Evolutionary conservation across 495 filamentous ascomycete species (phyloP).

Genomic region (Mytilinidion resinicola): DNA sequence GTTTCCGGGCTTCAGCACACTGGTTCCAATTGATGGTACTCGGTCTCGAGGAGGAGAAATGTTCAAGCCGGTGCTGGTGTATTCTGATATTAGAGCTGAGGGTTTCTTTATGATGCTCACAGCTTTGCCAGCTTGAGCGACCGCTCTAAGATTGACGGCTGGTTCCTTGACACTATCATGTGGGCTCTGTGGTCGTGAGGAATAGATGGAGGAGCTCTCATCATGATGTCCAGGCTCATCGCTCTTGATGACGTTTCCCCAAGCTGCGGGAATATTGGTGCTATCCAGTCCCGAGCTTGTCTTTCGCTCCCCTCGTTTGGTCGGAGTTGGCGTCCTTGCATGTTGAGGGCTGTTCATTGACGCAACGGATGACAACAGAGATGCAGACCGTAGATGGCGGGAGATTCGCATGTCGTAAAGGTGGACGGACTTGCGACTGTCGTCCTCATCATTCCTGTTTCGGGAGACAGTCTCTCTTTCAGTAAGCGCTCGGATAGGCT

Average conservation of each 20-base stretch:
- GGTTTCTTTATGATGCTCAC: not conserved
- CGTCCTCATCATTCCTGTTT: slow-evolving; percentile 1
- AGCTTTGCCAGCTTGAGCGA: not conserved
- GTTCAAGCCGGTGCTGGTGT: not conserved
- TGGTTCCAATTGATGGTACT: too few relatives aligned
- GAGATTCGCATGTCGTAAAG: slow-evolving; percentile 31
- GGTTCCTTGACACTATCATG: slow-evolving; percentile 18
- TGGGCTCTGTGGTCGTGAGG: slow-evolving; percentile 24
- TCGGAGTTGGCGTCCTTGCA: not conserved
- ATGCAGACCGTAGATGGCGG: slow-evolving; percentile 27
- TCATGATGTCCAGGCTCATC: slow-evolving; percentile 3
- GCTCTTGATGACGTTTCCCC: slow-evolving; percentile 23
- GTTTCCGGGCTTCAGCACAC: too few relatives aligned
- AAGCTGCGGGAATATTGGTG: slow-evolving; percentile 22
- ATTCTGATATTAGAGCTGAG: not conserved
- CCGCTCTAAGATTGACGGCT: not conserved
- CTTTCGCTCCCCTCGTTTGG: slow-evolving; percentile 21
- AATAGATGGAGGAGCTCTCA: slow-evolving; percentile 26
- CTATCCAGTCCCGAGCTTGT: slow-evolving; percentile 27
- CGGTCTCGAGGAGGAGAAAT: too few relatives aligned
- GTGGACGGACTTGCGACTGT: slow-evolving; percentile 23
- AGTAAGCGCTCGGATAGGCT: not conserved
- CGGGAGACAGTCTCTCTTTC: not conserved
- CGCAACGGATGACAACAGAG: slow-evolving; percentile 16
- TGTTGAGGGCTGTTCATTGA: slow-evolving; percentile 5